These are phyloP conservation scores for Sporothrix phasma DNA, from an alignment of 2,329 filamentous ascomycete genomes.

Conservation along the genomic window DNA sequence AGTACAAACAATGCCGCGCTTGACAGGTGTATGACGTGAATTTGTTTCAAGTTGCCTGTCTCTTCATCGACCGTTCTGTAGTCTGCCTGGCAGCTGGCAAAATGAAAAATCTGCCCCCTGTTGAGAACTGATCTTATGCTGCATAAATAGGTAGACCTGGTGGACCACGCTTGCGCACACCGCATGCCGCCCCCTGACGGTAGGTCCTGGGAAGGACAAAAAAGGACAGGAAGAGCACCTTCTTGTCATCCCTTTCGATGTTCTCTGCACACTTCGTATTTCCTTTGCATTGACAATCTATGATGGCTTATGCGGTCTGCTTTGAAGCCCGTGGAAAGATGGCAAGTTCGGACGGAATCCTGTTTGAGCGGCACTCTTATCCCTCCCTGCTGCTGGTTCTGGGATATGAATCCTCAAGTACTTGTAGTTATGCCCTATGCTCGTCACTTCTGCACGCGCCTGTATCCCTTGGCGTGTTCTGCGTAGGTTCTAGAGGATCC, in stretches of 20 bases:
- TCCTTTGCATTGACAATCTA: not conserved
- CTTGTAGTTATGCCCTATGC: not conserved
- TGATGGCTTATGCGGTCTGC: not conserved
- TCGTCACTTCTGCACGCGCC: not conserved
- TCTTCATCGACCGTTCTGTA: not conserved
- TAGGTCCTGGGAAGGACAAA: not conserved
- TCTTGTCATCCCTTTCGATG: not conserved
- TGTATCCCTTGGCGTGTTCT: not conserved
- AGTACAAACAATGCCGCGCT: not conserved
- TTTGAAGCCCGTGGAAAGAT: not conserved
- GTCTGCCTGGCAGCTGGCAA: not conserved
- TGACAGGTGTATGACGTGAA: not conserved
- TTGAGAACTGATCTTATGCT: not conserved
- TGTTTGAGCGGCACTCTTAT: not conserved
- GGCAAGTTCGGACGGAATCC: not conserved
- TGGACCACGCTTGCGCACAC: conserved; percentile 8
- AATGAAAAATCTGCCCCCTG: not conserved
- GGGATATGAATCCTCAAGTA: not conserved
- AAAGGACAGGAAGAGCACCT: not conserved
- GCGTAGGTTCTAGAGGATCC: not conserved
- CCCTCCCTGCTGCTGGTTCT: not conserved
- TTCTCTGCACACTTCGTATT: no score
- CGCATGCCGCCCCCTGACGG: conserved; percentile 3
- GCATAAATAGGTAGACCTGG: conserved; percentile 1
- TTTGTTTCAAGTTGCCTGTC: not conserved